Conservation (phyloP, 106 monocot species). For the Apostasia ramifera region DNA sequence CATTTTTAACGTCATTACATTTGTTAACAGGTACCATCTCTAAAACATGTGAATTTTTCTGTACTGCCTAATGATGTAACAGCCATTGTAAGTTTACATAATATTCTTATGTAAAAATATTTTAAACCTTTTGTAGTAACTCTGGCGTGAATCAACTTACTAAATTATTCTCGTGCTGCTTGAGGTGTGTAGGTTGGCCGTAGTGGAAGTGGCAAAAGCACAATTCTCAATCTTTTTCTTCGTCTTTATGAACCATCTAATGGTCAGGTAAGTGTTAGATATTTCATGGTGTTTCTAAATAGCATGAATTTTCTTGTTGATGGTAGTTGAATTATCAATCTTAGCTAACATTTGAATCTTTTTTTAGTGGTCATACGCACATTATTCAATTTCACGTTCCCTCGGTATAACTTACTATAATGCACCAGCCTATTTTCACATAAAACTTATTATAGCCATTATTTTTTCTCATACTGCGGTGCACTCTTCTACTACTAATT, state of each 20-base stretch:
- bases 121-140: neutral
- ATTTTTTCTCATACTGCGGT: too few species aligned
- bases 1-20: neutral
- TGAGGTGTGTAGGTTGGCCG: conserved; percentile 75
- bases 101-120: neutral
- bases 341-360: too few species aligned
- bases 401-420: too few species aligned
- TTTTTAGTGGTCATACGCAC: too few species aligned
- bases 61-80: conserved; percentile 72
- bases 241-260: conserved; percentile 79
- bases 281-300: neutral
- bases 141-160: neutral
- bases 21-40: conserved; percentile 43
- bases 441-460: too few species aligned
- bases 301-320: neutral
- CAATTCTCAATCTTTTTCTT: conserved; percentile 81
- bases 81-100: conserved; percentile 70
- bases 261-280: conserved; percentile 57
- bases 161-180: conserved; percentile 4
- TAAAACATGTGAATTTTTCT: conserved; percentile 47
- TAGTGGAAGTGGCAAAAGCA: conserved; percentile 99
- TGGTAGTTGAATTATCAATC: too few species aligned
- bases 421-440: too few species aligned
- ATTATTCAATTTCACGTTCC: too few species aligned
- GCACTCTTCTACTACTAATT: too few species aligned